Conservation (phyloP, 2,329 filamentous ascomycete genomes). For the Blumeria hordei region DNA sequence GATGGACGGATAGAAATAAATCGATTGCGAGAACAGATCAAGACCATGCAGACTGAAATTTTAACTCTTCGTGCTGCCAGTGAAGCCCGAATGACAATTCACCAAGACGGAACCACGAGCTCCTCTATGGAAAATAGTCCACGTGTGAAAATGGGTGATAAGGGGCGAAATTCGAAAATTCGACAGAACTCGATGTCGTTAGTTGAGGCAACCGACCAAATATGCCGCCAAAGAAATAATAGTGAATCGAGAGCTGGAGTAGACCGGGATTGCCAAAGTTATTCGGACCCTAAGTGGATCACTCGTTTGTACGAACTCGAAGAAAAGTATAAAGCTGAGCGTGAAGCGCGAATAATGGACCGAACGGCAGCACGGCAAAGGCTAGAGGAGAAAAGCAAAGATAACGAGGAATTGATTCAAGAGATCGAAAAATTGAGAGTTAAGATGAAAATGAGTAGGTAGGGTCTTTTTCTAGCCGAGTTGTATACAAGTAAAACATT, state of each 20-base stretch:
- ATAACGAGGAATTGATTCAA: slow-evolving; percentile 45
- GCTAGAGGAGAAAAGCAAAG: slow-evolving; percentile 48
- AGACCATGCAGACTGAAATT: slow-evolving; percentile 38
- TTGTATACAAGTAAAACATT: too few relatives aligned
- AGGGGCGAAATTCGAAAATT: slow-evolving; percentile 18
- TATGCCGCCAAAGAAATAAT: slow-evolving; percentile 21
- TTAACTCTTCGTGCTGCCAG: slow-evolving; percentile 42
- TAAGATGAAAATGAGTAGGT: slow-evolving; percentile 6
- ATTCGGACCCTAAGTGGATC: slow-evolving; percentile 43
- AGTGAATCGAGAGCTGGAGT: slow-evolving; percentile 3
- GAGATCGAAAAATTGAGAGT: slow-evolving; percentile 24
- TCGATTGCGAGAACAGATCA: slow-evolving; percentile 36
- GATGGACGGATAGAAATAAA: slow-evolving; percentile 24
- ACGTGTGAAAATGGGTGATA: slow-evolving; percentile 8
- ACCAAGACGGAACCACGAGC: slow-evolving; percentile 17
- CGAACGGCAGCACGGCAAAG: slow-evolving; percentile 61
- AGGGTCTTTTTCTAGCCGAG: not conserved
- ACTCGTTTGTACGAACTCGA: slow-evolving; percentile 72
- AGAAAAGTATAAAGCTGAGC: slow-evolving; percentile 65
- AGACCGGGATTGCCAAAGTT: slow-evolving; percentile 23
- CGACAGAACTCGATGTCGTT: slow-evolving; percentile 26
- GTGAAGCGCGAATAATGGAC: slow-evolving; percentile 68
- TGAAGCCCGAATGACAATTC: slow-evolving; percentile 14
- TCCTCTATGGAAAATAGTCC: slow-evolving; percentile 16
- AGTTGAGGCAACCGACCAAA: slow-evolving; percentile 11